Percentiles rank a stretch among this genome's conserved stretches.
Evolutionary conservation across 768 basidiomycete genomes (phyloP).

Genomic region (Boletales sp.): DNA sequence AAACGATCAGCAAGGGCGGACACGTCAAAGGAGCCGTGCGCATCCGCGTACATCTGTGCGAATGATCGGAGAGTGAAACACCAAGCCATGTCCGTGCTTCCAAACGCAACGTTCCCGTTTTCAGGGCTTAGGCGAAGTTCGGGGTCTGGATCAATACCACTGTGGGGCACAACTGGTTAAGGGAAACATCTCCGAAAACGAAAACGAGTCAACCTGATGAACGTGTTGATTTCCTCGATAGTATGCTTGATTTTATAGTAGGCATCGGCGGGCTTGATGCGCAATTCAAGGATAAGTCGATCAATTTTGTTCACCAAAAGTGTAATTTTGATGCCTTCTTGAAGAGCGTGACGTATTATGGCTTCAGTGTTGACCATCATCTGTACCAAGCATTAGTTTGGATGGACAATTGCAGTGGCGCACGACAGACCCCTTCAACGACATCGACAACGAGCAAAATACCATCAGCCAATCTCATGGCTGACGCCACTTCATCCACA

Average conservation of each 20-base stretch:
- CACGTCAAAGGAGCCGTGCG: constrained; percentile 85
- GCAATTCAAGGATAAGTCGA: constrained; percentile 91
- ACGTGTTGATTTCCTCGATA: constrained; percentile 96
- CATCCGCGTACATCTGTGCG: constrained; percentile 93
- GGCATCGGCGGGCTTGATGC: constrained; percentile 93
- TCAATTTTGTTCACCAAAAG: constrained; percentile 98
- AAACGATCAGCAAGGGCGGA: constrained; percentile 82
- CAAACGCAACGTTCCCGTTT: constrained; percentile 94
- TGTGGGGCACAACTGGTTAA: constrained; percentile 23
- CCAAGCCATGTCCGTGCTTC: constrained; percentile 96
- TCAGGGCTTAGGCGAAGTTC: constrained; percentile 89
- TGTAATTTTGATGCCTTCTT: constrained; percentile 85
- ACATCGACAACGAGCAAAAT: constrained; percentile 94
- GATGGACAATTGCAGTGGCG: background rate
- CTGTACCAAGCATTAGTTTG: constrained; percentile 37
- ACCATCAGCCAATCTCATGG: constrained; percentile 86
- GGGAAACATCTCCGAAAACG: background rate
- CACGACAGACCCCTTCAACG: constrained; percentile 84
- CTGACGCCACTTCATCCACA: constrained; percentile 92
- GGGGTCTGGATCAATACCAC: constrained; percentile 85
- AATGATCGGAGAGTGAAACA: constrained; percentile 94
- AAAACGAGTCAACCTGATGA: constrained; percentile 68
- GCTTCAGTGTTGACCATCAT: constrained; percentile 92
- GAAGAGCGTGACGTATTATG: constrained; percentile 83
- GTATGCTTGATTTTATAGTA: constrained; percentile 99